Evolutionary conservation across 1,139 yeast genomes (phyloP).

Genomic region (Pichia sp.): DNA sequence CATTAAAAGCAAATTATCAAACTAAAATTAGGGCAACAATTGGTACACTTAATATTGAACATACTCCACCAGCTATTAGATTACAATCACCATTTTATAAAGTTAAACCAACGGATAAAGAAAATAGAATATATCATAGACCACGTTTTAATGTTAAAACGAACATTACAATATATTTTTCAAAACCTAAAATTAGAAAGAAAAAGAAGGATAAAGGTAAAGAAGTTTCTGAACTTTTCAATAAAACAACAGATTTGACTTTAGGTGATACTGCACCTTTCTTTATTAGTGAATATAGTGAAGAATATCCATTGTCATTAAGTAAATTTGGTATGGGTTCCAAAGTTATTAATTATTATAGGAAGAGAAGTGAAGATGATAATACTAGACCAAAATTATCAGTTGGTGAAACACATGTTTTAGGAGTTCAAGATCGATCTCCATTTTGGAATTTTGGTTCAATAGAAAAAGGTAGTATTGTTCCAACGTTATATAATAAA

Average conservation of each 20-base stretch:
- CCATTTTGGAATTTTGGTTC: slow-evolving; percentile 99
- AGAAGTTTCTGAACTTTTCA: slow-evolving; percentile 66
- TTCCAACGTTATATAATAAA: slow-evolving; percentile 88
- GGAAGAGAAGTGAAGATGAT: slow-evolving; percentile 79
- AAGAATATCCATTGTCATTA: slow-evolving; percentile 77
- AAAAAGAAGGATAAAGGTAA: slow-evolving; percentile 86
- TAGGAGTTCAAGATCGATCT: slow-evolving; percentile 90
- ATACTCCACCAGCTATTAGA: slow-evolving; percentile 79
- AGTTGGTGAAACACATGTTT: slow-evolving; percentile 90
- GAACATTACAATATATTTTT: slow-evolving; percentile 68
- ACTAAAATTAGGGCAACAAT: slow-evolving; percentile 89
- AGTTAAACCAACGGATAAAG: slow-evolving; percentile 63
- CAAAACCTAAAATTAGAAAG: slow-evolving; percentile 73
- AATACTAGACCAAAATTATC: slow-evolving; percentile 80
- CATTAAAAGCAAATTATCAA: slow-evolving; percentile 78
- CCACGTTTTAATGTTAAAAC: slow-evolving; percentile 71
- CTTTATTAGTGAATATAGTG: slow-evolving; percentile 81
- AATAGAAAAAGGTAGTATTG: slow-evolving; percentile 90
- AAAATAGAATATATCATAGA: slow-evolving; percentile 75
- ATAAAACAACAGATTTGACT: slow-evolving; percentile 68
- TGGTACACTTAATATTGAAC: slow-evolving; percentile 87
- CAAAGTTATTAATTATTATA: slow-evolving; percentile 83
- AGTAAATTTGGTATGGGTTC: slow-evolving; percentile 96
- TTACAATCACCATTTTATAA: slow-evolving; percentile 90
- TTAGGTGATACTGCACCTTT: slow-evolving; percentile 76